Evolutionary conservation across 371 early-diverging fungal species (phyloP), one percentile per base, ranked within the genome.

Genomic region (Circinella umbellata): DNA sequence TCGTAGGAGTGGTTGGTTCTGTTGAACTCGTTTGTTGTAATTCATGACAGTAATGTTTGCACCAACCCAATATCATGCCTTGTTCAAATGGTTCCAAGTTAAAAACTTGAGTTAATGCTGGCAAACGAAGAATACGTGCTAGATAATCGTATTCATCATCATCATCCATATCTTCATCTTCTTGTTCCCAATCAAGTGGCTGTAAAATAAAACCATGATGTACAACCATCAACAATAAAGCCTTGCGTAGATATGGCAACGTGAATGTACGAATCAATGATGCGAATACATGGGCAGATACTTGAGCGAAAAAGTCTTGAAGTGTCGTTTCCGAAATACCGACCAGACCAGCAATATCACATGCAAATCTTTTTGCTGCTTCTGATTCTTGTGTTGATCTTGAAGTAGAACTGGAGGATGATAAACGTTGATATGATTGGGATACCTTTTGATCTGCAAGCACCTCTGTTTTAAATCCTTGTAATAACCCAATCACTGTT

Each of bases 181-280:
- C 59, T 10, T 72, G 68, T 36, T 70, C 76, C 10, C 64, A 63
- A 13, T 64, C 34, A 6, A 74, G 73, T n/a, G 61, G 71, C 59
- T 81, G 84, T 9, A 74, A 72, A 27, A 84, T 80, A 36, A 79
- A 77, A 0, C 84, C 84, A 69, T 80, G 77, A 15, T 76, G 78
- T 0, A 74, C 76, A 14, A 82, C 77, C 79, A 81, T 77, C 37
- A 81, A 73, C 11, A 84, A 42, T 39, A 84, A 61, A 0, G 76
- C 73, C 39, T 75, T 73, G n/a, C 84, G 82, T 3, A 84, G 77
- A 59, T 76, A 84, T 1, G 84, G 80, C 7, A 84, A 55, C 13
- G 78, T 71, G 63, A 79, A 84, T 2, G 71, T 71, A 38, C 74
- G 80, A 0, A 82, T 47, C 36, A 84, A 61, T 4, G 80, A 70